phyloP scores from a whole-genome alignment of 306 rosid species.

The Lathyrus aphaca region DNA sequence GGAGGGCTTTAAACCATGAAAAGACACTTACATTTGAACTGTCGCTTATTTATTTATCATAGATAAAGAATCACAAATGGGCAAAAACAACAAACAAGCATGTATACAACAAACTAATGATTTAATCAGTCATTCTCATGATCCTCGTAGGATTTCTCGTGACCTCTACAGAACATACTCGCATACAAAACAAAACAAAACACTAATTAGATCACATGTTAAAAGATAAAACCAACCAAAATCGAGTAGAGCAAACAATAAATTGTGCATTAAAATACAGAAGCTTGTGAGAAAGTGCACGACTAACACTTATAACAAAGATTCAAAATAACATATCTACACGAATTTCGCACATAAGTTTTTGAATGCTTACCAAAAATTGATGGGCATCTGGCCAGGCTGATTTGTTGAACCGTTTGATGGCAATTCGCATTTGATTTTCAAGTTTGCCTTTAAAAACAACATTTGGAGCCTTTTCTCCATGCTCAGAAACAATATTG shows the following conservation, averaged over 20 bases:
- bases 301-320: not conserved
- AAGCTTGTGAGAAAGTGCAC: not conserved
- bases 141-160: not conserved
- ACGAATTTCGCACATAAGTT: slow-evolving; percentile 14
- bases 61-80: slow-evolving; percentile 5
- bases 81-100: not conserved
- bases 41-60: not conserved
- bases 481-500: slow-evolving; percentile 97
- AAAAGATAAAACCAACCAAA: slow-evolving; percentile 13
- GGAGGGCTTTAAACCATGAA: slow-evolving; percentile 4
- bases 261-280: slow-evolving; percentile 25
- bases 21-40: not conserved
- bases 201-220: not conserved
- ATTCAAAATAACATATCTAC: slow-evolving; percentile 15
- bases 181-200: not conserved
- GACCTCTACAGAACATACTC: not conserved
- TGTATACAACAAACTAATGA: slow-evolving; percentile 28
- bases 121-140: slow-evolving; percentile 10
- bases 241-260: not conserved
- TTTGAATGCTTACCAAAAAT: slow-evolving; percentile 65
- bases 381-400: slow-evolving; percentile 97
- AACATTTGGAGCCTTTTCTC: slow-evolving; percentile 97
- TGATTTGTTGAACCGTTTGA: slow-evolving; percentile 91
- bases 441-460: slow-evolving; percentile 94
- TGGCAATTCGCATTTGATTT: slow-evolving; percentile 78